Base-by-base conservation (phyloP, 805 yeast genomes). In the Naumovozyma dairenensis region DNA sequence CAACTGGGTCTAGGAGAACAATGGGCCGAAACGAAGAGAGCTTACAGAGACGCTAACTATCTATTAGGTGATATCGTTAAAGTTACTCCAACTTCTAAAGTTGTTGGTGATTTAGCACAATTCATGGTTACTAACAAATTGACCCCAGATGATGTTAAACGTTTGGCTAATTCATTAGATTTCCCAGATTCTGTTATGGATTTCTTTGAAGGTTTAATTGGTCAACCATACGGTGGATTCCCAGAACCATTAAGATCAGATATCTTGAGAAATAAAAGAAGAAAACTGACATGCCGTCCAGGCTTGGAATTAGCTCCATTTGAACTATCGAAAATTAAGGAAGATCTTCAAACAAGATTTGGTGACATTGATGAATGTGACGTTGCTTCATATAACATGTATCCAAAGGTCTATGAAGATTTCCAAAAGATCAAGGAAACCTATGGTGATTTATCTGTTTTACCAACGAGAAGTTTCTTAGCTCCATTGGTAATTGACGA, bases 151-250 rank as follows among this genome's bases (percentile, higher is more conserved):
- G 99, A 92, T 55, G 94, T 92, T 42, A 70, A 68, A 58, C 78
- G 80, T 57, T 74, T 92, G 48, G 98, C 99, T 3, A 66, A 75
- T 35, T 83, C 85, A 37, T 73, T 92, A 50, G 98, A 92, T 65
- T 89, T 92, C 95, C 99, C 98, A 43, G 96, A 82, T 57, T 89
- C 97, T 15, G 96, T 92, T 13, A 72, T 92, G 59, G 99, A 92
- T 64, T 92, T 92, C 75, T 86, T 92, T 73, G 95, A 92, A 69
- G 99, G 99, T 51, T 73, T 92, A 60, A 92, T 92, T 83, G 99
- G 99, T 59, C 92, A 92, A 47, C 99, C 99, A 55, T 85, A 84
- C 59, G 99, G 98, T 48, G 99, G 99, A 6, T 92, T 92, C 94
- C 98, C 99, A 39, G 99, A 92, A 66, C 98, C 99, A 25, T 71